Conservation (phyloP, 768 basidiomycete genomes). For the Panaeolus papilionaceus region DNA sequence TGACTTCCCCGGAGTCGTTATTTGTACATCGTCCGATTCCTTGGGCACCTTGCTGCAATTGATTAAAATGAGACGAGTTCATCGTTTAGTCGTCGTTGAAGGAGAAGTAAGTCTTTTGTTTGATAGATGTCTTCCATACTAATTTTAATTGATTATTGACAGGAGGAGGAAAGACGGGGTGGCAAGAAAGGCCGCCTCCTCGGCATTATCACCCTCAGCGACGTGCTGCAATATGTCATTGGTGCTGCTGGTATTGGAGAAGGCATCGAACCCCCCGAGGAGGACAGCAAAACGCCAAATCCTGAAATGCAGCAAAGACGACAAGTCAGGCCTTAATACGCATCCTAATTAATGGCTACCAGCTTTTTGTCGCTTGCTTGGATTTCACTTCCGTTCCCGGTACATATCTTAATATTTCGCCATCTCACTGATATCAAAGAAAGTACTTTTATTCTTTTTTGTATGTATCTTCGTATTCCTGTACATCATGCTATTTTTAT, state of each 20-base stretch:
- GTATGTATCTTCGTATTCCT: background rate
- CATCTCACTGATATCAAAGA: constrained; percentile 1
- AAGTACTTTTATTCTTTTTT: constrained; percentile 13
- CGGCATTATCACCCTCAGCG: constrained; percentile 88
- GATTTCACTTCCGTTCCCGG: background rate
- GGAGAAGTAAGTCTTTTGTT: constrained; percentile 65
- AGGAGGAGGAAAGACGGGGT: constrained; percentile 84
- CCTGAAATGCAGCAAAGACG: constrained; percentile 15
- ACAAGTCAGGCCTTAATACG: background rate
- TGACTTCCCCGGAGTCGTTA: constrained; percentile 97
- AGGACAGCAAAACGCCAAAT: constrained; percentile 21
- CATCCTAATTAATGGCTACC: background rate
- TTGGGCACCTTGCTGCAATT: constrained; percentile 89
- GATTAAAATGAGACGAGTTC: constrained; percentile 92
- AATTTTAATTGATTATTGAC: constrained; percentile 13
- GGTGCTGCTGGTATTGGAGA: constrained; percentile 64
- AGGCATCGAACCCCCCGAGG: constrained; percentile 38
- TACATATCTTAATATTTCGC: background rate
- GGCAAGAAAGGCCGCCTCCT: constrained; percentile 85
- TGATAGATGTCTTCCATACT: constrained; percentile 7
- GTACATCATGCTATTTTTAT: constrained; percentile 11
- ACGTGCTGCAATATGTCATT: constrained; percentile 86
- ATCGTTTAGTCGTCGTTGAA: constrained; percentile 94
- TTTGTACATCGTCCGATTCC: constrained; percentile 92
- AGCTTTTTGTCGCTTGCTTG: background rate